Base-by-base conservation (phyloP, 2,329 filamentous ascomycete genomes). In the Pestalotiopsis sp. region DNA sequence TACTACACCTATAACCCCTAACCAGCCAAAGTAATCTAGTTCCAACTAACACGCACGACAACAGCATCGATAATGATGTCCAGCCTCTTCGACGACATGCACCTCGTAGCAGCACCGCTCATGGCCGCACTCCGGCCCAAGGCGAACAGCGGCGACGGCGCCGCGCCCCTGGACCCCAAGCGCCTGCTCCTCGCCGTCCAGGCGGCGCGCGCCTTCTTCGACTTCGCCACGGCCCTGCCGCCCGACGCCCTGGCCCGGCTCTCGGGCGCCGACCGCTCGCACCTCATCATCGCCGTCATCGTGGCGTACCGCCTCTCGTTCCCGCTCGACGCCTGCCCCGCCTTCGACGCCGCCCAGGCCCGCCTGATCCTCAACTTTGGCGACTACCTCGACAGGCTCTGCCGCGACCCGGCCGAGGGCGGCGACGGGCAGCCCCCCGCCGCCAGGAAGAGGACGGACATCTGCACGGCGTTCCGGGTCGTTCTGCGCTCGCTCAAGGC, bases 271-370 rank as follows among this genome's bases (percentile, higher is more conserved):
- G 84, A 87, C 73, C 85, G 83, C 82, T 74, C 75, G 58, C 80
- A 79, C 36, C 74, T 87, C 64, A 80, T 87, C 59, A 61, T 77
- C 71, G 45, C 73, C 60, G 73, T 83, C 45, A 82, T 87, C 62
- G 68, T 86, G 4, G 81, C 80, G 17, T 81, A 85, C 62, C 81
- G 83, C 1, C 74, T 87, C 38, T 86, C 84, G 3, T 85, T 88
- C 58, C 81, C 84, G 0, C 31, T 85, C 12, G 68, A 78, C 0
- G 72, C 76, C 0, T 82, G 79, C 14, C 79, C 82, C 0, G 78
- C 73, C 4, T 80, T 78, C 70, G 79, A 83, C 64, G 75, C 81
- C 52, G 71, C 73, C 1, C 80, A 76, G 70, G 84, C 82, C 0
- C 77, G 85, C 23, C 72, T 71, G 17, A 72, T 79, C 45, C 71